Percentiles rank a stretch among this genome's conserved stretches.
Conservation (phyloP, 1,284 basidiomycete genomes). For the Chalciporus sp. region DNA sequence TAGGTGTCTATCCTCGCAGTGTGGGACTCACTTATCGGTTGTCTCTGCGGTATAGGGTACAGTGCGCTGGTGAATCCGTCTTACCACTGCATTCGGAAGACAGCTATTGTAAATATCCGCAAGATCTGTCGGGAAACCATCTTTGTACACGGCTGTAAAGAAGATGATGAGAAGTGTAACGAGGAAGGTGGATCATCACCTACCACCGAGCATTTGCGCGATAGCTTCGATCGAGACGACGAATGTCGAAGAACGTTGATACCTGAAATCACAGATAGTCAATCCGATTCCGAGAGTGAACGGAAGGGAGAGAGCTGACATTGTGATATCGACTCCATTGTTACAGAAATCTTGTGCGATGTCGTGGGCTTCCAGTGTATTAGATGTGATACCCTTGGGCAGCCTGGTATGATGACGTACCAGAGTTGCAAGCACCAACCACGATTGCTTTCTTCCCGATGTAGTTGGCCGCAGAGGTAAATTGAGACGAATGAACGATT, state of each 20-base stretch:
- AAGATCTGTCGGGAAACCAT: constrained; percentile 27
- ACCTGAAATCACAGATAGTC: constrained; percentile 12
- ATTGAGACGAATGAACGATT: constrained; percentile 41
- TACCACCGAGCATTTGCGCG: constrained; percentile 19
- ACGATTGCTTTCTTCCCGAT: constrained; percentile 46
- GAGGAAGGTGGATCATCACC: not conserved
- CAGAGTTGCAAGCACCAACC: constrained; percentile 46
- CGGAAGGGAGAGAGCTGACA: constrained; percentile 13
- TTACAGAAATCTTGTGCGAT: constrained; percentile 31
- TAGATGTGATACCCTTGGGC: not conserved
- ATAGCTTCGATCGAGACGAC: constrained; percentile 24
- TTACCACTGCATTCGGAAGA: constrained; percentile 20
- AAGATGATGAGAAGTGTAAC: not conserved
- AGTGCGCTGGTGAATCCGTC: constrained; percentile 22
- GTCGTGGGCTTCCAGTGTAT: constrained; percentile 23
- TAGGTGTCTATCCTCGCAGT: not conserved
- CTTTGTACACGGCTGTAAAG: constrained; percentile 24
- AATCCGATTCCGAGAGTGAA: constrained; percentile 1
- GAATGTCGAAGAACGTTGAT: constrained; percentile 34
- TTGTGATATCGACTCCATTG: constrained; percentile 28
- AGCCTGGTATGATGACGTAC: constrained; percentile 8
- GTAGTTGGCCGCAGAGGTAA: constrained; percentile 39
- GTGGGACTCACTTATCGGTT: constrained; percentile 27
- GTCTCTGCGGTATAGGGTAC: constrained; percentile 24
- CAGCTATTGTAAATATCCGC: constrained; percentile 22